These are phyloP conservation scores for Naumovozyma dairenensis DNA, from an alignment of 805 yeast species.

Conservation along the genomic window DNA sequence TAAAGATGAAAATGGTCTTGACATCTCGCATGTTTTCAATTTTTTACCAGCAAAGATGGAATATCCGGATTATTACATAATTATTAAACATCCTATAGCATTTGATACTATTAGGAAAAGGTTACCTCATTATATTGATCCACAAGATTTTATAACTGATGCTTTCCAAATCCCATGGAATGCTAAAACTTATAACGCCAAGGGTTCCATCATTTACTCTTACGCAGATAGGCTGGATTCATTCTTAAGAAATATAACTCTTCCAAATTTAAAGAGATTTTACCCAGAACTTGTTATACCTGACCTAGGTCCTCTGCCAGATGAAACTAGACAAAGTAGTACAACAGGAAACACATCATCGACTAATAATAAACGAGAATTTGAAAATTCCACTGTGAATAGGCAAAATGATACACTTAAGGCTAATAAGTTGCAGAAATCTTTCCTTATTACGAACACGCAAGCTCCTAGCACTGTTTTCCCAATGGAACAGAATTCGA, in stretches of 20 bases:
- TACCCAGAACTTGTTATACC: constrained; percentile 33
- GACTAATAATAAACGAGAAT: too few species aligned
- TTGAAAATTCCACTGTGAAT: too few species aligned
- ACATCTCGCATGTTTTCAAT: constrained; percentile 24
- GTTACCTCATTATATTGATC: constrained; percentile 46
- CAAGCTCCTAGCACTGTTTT: too few species aligned
- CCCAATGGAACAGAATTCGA: too few species aligned
- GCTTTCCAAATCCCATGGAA: constrained; percentile 83
- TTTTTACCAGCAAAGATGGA: constrained; percentile 57
- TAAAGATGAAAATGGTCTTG: constrained; percentile 23
- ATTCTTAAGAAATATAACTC: constrained; percentile 29
- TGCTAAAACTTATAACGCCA: constrained; percentile 74
- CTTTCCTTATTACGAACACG: too few species aligned
- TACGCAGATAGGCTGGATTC: constrained; percentile 48
- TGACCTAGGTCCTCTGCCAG: constrained; percentile 62
- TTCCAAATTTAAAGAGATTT: constrained; percentile 27
- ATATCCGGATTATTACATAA: constrained; percentile 66
- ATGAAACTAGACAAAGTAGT: too few species aligned
- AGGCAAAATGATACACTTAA: too few species aligned
- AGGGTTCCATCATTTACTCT: constrained; percentile 53
- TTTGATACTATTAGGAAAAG: constrained; percentile 59
- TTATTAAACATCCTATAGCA: constrained; percentile 74
- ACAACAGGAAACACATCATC: too few species aligned
- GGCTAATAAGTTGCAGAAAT: too few species aligned
- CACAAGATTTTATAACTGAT: constrained; percentile 66